Conservation (phyloP, 129 eudicot species). For the Deinandra increscens region DNA sequence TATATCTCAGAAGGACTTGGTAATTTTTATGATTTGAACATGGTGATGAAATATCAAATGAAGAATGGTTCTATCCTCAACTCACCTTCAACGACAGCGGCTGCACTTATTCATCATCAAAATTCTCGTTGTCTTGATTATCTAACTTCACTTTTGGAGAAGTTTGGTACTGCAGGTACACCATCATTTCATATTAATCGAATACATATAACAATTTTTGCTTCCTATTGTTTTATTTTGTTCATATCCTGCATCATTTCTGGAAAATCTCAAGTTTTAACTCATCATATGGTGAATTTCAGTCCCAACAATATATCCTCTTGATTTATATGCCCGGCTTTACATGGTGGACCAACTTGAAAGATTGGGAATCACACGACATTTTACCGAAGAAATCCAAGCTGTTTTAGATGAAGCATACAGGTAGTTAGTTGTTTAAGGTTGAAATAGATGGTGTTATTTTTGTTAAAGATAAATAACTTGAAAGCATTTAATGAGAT, state of each 20-base stretch:
- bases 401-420: constrained; percentile 45
- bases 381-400: neutral
- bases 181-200: too few species aligned
- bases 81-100: too few species aligned
- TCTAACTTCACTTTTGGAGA: too few species aligned
- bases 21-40: constrained; percentile 57
- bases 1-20: constrained; percentile 71
- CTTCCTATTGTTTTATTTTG: neutral
- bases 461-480: constrained; percentile 30
- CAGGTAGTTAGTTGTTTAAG: neutral
- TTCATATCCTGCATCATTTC: neutral
- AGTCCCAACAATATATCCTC: constrained; percentile 76
- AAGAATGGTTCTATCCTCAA: constrained; percentile 51
- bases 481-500: neutral
- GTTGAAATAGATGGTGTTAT: constrained; percentile 14
- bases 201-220: too few species aligned
- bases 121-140: too few species aligned
- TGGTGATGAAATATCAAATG: constrained; percentile 62
- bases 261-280: neutral
- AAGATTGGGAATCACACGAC: constrained; percentile 51
- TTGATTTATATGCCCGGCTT: constrained; percentile 51
- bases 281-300: neutral
- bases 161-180: neutral
- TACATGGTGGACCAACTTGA: constrained; percentile 62
- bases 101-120: too few species aligned